Percentiles rank a stretch among this genome's conserved stretches.
phyloP scores from a whole-genome alignment of 2,329 filamentous ascomycete species.

The Ploettnerulaceae sp. region DNA sequence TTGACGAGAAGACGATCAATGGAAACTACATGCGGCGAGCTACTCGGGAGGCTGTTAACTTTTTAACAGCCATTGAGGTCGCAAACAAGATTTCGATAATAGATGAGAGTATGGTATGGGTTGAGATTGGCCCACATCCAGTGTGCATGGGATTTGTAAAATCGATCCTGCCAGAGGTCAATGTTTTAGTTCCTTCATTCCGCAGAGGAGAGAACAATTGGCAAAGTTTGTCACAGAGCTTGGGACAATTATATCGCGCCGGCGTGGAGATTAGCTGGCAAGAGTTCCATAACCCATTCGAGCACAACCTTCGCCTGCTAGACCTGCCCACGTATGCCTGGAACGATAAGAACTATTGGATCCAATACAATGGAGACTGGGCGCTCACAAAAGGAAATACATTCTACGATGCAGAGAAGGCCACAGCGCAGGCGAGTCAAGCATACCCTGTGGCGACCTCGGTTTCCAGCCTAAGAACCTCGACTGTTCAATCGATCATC shows the following conservation, averaged over 20 bases:
- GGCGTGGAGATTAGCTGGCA: slow-evolving; percentile 64
- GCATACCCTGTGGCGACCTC: slow-evolving; percentile 6
- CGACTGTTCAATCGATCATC: slow-evolving; percentile 50
- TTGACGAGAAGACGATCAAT: slow-evolving; percentile 50
- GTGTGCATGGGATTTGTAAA: slow-evolving; percentile 65
- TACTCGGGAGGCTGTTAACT: slow-evolving; percentile 64
- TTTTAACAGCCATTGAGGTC: slow-evolving; percentile 55
- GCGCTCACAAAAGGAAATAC: slow-evolving; percentile 55
- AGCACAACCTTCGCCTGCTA: slow-evolving; percentile 51
- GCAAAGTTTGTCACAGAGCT: slow-evolving; percentile 54
- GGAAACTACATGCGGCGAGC: slow-evolving; percentile 60
- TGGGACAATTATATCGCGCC: slow-evolving; percentile 54
- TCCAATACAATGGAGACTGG: no score
- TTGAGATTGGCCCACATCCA: slow-evolving; percentile 72
- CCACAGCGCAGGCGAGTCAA: slow-evolving; percentile 28
- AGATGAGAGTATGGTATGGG: slow-evolving; percentile 49
- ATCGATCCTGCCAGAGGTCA: slow-evolving; percentile 36
- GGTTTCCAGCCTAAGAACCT: slow-evolving; percentile 28
- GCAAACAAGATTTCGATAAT: slow-evolving; percentile 35
- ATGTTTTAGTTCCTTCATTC: slow-evolving; percentile 55
- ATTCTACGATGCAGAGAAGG: slow-evolving; percentile 45
- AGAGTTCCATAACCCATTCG: slow-evolving; percentile 61
- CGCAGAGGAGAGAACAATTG: slow-evolving; percentile 58
- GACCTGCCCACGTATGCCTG: slow-evolving; percentile 62
- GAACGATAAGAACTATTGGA: slow-evolving; percentile 66